Evolutionary conservation across 169 alveolate species (phyloP).

Genomic region (Eimeria nieschulzi): DNA sequence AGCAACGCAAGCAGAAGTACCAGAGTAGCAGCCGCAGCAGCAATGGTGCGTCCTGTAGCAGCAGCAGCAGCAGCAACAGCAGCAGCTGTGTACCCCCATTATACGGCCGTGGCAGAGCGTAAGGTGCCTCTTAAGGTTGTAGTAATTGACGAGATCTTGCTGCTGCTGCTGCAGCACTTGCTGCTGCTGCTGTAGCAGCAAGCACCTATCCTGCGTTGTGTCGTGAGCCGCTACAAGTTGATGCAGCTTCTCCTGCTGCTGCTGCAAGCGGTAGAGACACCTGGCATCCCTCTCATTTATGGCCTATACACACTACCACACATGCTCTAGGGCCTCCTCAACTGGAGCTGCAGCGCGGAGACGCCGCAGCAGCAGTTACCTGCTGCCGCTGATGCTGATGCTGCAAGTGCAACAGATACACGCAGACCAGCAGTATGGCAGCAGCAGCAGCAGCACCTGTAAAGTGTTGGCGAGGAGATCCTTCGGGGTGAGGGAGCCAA

Average conservation of each 20-base stretch:
- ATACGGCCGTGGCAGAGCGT: background rate
- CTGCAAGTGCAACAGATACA: background rate
- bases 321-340: no score
- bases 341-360: no score
- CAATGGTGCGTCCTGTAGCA: background rate
- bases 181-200: constrained; percentile 19
- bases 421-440: no score
- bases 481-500: background rate
- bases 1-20: background rate
- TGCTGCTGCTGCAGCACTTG: constrained; percentile 23
- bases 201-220: background rate
- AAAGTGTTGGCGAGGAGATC: background rate
- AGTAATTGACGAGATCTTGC: background rate
- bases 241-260: constrained; percentile 41
- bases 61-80: constrained; percentile 3
- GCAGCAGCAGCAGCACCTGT: no score
- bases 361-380: background rate
- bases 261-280: background rate
- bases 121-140: constrained; percentile 15
- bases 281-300: constrained; percentile 1
- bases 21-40: background rate
- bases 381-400: background rate
- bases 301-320: background rate
- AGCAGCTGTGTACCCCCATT: background rate
- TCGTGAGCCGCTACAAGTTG: background rate